A percentile compares a stretch with the other conserved stretches of the same genome.
Conservation (phyloP, 1,284 basidiomycete genomes). For the Tranzscheliella williamsii region DNA sequence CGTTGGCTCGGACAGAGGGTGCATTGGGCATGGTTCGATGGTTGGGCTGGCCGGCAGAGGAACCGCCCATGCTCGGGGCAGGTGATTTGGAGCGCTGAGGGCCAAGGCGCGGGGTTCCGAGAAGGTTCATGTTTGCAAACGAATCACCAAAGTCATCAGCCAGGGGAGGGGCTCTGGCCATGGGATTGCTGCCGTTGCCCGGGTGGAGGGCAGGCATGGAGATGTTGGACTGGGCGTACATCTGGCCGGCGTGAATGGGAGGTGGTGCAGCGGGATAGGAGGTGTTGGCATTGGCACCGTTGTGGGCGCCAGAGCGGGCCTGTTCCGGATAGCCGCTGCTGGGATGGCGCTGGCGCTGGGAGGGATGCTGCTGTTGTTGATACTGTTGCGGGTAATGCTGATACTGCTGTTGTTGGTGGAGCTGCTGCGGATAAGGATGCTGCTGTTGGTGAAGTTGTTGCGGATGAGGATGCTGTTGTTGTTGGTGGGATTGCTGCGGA, state of each 20-base stretch:
- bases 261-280: conserved; percentile 10
- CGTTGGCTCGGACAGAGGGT: conserved; percentile 38
- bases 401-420: conserved; percentile 7
- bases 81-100: conserved; percentile 28
- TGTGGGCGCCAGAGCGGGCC: conserved; percentile 6
- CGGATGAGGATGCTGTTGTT: neutral
- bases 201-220: conserved; percentile 45
- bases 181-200: conserved; percentile 3
- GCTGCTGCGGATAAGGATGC: conserved; percentile 9
- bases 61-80: conserved; percentile 1
- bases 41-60: neutral
- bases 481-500: neutral
- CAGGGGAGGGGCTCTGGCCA: conserved; percentile 31
- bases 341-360: neutral
- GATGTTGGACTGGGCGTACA: conserved; percentile 52
- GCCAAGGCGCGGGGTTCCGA: conserved; percentile 36
- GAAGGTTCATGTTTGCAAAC: conserved; percentile 47
- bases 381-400: neutral
- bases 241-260: conserved; percentile 11
- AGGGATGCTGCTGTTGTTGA: neutral
- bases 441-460: conserved; percentile 3
- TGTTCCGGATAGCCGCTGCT: conserved; percentile 3
- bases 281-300: conserved; percentile 1
- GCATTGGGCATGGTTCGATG: conserved; percentile 4
- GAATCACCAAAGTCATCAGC: conserved; percentile 46